These are phyloP conservation scores for Zoysia pacifica DNA, from an alignment of 176 grass and related monocot species.

Conservation along the genomic window DNA sequence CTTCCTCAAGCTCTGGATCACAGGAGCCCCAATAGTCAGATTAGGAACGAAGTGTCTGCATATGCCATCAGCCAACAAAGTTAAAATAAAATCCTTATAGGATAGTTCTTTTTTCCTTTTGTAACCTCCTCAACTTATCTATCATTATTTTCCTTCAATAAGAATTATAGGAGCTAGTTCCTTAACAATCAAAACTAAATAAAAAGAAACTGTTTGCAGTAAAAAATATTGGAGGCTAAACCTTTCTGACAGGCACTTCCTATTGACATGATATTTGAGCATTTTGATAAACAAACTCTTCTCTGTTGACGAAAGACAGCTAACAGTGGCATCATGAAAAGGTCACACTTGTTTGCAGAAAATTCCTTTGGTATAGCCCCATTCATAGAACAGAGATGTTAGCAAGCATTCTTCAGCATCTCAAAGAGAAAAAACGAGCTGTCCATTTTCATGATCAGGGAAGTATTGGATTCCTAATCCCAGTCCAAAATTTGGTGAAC, in stretches of 20 bases:
- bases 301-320: not conserved
- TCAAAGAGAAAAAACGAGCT: not conserved
- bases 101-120: not conserved
- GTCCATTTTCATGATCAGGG: slow-evolving; percentile 1
- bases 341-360: not conserved
- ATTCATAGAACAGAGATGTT: not conserved
- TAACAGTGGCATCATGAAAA: not conserved
- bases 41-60: slow-evolving; percentile 95
- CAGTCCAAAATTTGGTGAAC: not conserved
- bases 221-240: not conserved
- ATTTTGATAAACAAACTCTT: not conserved
- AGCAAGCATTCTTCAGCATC: slow-evolving; percentile 1
- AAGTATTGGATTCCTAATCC: not conserved
- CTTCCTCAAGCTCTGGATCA: slow-evolving; percentile 90
- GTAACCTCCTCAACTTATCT: not conserved
- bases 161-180: not conserved
- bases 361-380: not conserved
- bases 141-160: not conserved
- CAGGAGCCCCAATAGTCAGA: slow-evolving; percentile 85
- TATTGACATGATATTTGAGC: not conserved
- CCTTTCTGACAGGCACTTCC: not conserved
- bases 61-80: slow-evolving; percentile 18
- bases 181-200: not conserved
- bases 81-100: slow-evolving; percentile 11
- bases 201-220: not conserved